These are phyloP conservation scores for Hyparrhenia diplandra DNA, from an alignment of 176 grass and related monocot genomes.

Conservation along the genomic window DNA sequence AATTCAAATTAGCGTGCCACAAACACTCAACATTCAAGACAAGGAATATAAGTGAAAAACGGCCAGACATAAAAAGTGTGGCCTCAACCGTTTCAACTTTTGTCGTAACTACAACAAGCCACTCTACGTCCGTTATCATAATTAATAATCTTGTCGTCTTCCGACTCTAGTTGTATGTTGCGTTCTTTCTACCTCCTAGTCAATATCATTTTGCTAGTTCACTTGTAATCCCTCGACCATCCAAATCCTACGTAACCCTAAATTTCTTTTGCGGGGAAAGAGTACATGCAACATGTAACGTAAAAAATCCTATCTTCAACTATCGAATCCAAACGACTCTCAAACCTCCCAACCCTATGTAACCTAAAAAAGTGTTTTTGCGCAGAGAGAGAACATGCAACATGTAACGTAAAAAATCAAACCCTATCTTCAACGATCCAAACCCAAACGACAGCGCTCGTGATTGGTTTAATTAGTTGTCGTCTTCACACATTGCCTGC, in stretches of 20 bases:
- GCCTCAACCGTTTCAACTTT: not conserved
- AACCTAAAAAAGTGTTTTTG: no score
- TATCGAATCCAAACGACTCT: not conserved
- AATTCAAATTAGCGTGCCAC: not conserved
- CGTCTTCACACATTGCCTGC: not conserved
- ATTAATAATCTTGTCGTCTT: not conserved
- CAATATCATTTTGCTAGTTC: not conserved
- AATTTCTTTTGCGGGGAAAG: not conserved
- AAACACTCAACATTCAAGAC: not conserved
- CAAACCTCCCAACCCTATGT: no score
- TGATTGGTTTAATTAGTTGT: not conserved
- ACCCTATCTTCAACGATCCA: not conserved
- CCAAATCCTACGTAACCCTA: not conserved
- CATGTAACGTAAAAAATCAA: not conserved
- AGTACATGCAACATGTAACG: not conserved
- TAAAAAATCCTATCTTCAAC: not conserved
- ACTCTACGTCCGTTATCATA: not conserved
- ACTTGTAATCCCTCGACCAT: not conserved
- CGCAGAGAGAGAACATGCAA: not conserved
- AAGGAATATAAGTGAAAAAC: not conserved
- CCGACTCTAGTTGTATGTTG: not conserved
- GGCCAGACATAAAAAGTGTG: not conserved
- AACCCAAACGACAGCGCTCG: not conserved
- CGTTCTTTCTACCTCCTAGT: not conserved
- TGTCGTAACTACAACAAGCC: accelerated